Conservation (phyloP, 305 asterid species). For the Fraxinus nigra region DNA sequence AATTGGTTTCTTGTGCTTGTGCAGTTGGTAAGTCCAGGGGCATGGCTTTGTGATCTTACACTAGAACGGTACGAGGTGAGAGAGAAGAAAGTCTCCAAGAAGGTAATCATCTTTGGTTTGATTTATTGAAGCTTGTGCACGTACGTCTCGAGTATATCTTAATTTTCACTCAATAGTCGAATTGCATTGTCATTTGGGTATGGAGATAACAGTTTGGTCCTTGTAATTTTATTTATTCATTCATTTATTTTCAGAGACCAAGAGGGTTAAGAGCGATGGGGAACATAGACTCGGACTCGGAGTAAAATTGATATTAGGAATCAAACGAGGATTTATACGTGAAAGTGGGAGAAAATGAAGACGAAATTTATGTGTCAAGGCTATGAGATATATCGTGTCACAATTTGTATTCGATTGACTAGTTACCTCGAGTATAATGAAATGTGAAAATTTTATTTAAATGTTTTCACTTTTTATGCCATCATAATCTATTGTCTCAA, state of each 20-base stretch:
- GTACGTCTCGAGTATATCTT: not conserved
- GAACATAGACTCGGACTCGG: constrained; percentile 80
- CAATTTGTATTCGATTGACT: not conserved
- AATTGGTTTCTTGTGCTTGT: not conserved
- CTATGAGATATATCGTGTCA: not conserved
- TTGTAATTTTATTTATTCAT: not conserved
- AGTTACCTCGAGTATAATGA: not conserved
- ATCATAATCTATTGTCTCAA: not conserved
- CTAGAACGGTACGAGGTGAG: constrained; percentile 86
- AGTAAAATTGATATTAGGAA: constrained; percentile 28
- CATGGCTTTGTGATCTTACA: constrained; percentile 84
- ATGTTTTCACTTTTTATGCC: not conserved
- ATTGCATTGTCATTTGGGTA: not conserved
- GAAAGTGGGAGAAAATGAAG: not conserved
- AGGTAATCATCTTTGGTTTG: constrained; percentile 38
- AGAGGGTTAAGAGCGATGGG: constrained; percentile 96
- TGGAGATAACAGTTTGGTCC: not conserved
- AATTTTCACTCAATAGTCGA: not conserved
- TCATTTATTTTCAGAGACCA: constrained; percentile 49
- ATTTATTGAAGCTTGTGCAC: not conserved
- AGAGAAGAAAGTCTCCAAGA: constrained; percentile 88
- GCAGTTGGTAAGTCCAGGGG: constrained; percentile 87
- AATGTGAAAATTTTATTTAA: not conserved
- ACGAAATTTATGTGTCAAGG: not conserved
- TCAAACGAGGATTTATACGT: not conserved